Percentiles rank a stretch among this genome's conserved stretches.
These are phyloP conservation scores for Pulveroboletus frians DNA, from an alignment of 768 basidiomycete species.

Conservation along the genomic window DNA sequence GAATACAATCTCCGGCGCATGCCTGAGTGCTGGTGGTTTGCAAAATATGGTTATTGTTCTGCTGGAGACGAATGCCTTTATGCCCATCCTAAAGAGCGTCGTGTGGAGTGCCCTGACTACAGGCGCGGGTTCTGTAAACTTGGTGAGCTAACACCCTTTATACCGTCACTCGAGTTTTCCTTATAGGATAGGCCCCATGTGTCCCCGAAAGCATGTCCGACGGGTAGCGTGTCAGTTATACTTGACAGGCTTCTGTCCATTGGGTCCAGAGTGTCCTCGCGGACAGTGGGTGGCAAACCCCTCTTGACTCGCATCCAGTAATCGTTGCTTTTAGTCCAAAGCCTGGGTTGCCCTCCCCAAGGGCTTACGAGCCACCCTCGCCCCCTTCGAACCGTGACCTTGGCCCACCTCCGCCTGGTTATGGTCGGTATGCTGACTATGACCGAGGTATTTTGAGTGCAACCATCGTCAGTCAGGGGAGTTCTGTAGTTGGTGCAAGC, in stretches of 20 bases:
- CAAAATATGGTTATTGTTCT: slow-evolving; percentile 95
- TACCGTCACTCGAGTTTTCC: slow-evolving; percentile 1
- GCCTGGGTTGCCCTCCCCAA: slow-evolving; percentile 60
- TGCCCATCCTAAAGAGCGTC: slow-evolving; percentile 87
- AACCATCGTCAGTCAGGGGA: slow-evolving; percentile 18
- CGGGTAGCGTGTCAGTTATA: slow-evolving; percentile 88
- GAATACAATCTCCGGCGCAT: slow-evolving; percentile 97
- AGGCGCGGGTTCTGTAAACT: slow-evolving; percentile 92
- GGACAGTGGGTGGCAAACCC: slow-evolving; percentile 67
- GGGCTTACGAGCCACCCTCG: slow-evolving; percentile 73
- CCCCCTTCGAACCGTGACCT: slow-evolving; percentile 73
- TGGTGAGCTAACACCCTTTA: slow-evolving; percentile 45
- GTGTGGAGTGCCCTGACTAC: slow-evolving; percentile 93
- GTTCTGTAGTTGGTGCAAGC: slow-evolving; percentile 27
- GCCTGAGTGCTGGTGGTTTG: slow-evolving; percentile 99
- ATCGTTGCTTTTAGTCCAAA: slow-evolving; percentile 56
- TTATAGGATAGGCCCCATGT: slow-evolving; percentile 61
- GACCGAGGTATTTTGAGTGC: slow-evolving; percentile 47
- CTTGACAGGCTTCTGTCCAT: slow-evolving; percentile 88
- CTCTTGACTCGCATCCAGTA: slow-evolving; percentile 6
- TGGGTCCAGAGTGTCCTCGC: slow-evolving; percentile 80
- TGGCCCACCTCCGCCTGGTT: slow-evolving; percentile 89
- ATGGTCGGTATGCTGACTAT: slow-evolving; percentile 77
- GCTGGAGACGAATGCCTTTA: slow-evolving; percentile 97
- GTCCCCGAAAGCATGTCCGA: slow-evolving; percentile 89